Evolutionary conservation across 208 protist species (phyloP), one percentile per base, ranked within the genome.

Genomic region (Wallacemonas sp.): DNA sequence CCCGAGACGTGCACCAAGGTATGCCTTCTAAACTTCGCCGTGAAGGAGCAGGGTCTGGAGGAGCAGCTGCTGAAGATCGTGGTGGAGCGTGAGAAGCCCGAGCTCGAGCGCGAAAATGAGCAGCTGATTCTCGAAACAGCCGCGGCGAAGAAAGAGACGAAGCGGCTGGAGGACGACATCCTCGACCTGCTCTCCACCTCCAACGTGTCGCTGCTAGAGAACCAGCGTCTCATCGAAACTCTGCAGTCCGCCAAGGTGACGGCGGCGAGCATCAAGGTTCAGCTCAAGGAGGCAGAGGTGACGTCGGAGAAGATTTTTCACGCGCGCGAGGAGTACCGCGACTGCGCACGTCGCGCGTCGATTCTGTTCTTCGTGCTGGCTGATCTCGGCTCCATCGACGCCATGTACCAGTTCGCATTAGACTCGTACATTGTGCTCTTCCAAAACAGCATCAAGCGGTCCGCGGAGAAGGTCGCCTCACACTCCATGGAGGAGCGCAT

Each of bases 351-450:
- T 9, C 88, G 98, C 13, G 97, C 98, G 17, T 98, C 97, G 1
- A 91, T 99, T 37, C 83, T 99, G 9, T 99, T 98, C 79, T 99
- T 99, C 65, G 95, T 99, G 17, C 78, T 99, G 5, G 87, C 86
- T 15, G 98, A 99, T 78, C 79, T 99, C 15, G 87, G 91, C 38
- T 83, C 77, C 12, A 97, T 99, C 57, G 98, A 99, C 79, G 89
- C 89, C 26, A 99, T 99, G 98, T 99, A 99, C 81, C 98, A 99
- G 79, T 99, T 99, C 69, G 97, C 97, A 19, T 81, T 99, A 4
- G 97, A 99, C 64, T 89, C 95, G 3, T 99, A 99, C 80, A 98
- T 99, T 52, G 76, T 93, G 9, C 79, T 99, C 8, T 99, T 99
- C 80, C 88, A 96, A 65, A 81, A 81, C 41, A 98, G 89, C 75